Conservation (phyloP, 192 early-diverging fungal species). For the Kappamyces sp. region DNA sequence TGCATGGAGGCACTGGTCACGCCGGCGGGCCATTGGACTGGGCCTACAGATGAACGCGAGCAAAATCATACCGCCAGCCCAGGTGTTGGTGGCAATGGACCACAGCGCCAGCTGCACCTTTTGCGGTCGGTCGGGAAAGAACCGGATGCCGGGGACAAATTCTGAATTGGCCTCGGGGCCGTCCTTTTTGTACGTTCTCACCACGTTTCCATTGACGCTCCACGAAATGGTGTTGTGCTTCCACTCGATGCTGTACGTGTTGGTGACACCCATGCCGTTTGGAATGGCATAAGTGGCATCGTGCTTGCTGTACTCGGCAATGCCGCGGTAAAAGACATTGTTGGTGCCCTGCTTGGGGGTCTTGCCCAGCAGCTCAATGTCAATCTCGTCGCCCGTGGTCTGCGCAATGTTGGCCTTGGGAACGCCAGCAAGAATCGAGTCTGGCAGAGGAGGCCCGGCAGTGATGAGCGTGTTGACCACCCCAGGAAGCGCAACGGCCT, state of each 20-base stretch:
- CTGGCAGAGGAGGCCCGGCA: too few relatives aligned
- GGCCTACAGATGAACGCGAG: too few relatives aligned
- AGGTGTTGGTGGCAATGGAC: not conserved
- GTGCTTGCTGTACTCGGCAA: slow-evolving; percentile 5
- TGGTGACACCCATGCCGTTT: not conserved
- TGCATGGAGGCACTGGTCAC: not conserved
- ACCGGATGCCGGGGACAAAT: not conserved
- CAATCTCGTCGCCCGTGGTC: slow-evolving; percentile 35
- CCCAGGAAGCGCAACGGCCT: slow-evolving; percentile 2
- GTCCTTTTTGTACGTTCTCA: slow-evolving; percentile 10
- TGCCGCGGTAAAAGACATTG: slow-evolving; percentile 38
- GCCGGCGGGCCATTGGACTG: not conserved
- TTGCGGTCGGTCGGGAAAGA: slow-evolving; percentile 8
- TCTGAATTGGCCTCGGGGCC: not conserved
- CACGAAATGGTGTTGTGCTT: slow-evolving; percentile 23
- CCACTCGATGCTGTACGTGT: slow-evolving; percentile 34
- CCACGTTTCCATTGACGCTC: slow-evolving; percentile 24
- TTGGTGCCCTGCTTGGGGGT: slow-evolving; percentile 15
- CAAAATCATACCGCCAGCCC: slow-evolving; percentile 3
- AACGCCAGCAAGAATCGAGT: too few relatives aligned
- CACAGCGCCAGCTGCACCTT: slow-evolving; percentile 5
- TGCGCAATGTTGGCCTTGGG: too few relatives aligned
- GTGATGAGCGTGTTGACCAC: slow-evolving; percentile 9
- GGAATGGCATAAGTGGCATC: slow-evolving; percentile 12
- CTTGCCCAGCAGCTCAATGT: slow-evolving; percentile 36